A percentile compares a stretch with the other conserved stretches of the same genome.
These are phyloP conservation scores for Metschnikowia vanudenii DNA, from an alignment of 805 yeast species.

Conservation along the genomic window DNA sequence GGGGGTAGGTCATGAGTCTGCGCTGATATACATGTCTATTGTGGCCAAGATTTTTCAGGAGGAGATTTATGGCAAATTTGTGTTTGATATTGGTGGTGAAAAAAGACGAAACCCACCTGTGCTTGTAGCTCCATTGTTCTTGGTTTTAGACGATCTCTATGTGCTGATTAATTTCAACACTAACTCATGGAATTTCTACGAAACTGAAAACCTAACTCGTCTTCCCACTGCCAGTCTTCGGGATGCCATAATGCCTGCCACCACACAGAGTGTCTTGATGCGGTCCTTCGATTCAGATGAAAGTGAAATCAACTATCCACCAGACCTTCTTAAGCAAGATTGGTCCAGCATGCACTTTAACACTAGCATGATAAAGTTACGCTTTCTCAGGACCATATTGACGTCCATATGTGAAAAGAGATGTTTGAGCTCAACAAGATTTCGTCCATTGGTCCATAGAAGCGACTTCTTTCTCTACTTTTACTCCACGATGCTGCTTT, in stretches of 20 bases:
- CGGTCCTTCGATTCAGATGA: constrained; percentile 10
- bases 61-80: constrained; percentile 7
- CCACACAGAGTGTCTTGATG: constrained; percentile 5
- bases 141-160: constrained; percentile 7
- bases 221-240: constrained; percentile 2
- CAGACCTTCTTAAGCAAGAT: neutral
- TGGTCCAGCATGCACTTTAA: constrained; percentile 7
- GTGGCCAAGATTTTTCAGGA: constrained; percentile 15
- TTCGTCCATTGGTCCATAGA: constrained; percentile 8
- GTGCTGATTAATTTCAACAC: constrained; percentile 12
- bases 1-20: constrained; percentile 12
- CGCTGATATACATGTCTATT: constrained; percentile 10
- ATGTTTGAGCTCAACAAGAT: neutral
- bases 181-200: constrained; percentile 6
- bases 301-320: neutral
- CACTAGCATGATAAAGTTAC: constrained; percentile 15
- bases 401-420: constrained; percentile 5
- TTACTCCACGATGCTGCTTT: constrained; percentile 4
- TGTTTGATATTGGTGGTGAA: constrained; percentile 4
- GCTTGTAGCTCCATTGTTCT: constrained; percentile 8
- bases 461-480: constrained; percentile 15
- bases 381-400: constrained; percentile 16
- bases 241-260: constrained; percentile 2
- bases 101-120: neutral
- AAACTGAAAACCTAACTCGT: constrained; percentile 4